Percentiles rank a stretch among this genome's conserved stretches.
Conservation (phyloP, 2,329 filamentous ascomycete species). For the Aspergillus fumigatiaffinis region DNA sequence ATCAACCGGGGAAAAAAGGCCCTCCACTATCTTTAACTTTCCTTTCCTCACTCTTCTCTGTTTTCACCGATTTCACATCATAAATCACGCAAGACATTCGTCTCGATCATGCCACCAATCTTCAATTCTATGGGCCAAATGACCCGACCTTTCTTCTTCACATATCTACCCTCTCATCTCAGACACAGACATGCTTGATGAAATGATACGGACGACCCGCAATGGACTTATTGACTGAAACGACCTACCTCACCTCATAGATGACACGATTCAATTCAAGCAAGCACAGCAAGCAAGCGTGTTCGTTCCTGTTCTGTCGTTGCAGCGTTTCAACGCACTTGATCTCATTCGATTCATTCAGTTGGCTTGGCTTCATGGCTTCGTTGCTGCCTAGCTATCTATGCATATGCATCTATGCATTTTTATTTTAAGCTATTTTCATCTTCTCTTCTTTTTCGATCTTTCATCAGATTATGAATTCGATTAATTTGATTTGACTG, state of each 20-base stretch:
- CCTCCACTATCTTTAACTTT: constrained; percentile 2
- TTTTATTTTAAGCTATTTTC: constrained; percentile 2
- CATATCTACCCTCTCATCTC: not conserved
- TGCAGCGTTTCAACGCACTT: not conserved
- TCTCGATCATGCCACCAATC: not conserved
- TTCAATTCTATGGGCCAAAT: not conserved
- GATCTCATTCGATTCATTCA: not conserved
- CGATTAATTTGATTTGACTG: not conserved
- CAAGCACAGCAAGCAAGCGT: not conserved
- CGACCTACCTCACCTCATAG: not conserved
- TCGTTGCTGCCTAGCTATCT: not conserved
- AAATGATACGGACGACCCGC: not conserved
- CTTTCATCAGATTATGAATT: constrained; percentile 7
- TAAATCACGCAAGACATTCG: not conserved
- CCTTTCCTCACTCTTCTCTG: not conserved
- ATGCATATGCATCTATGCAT: not conserved
- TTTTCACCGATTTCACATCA: not conserved
- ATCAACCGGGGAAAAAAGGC: not conserved
- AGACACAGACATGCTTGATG: not conserved
- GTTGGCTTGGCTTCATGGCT: not conserved
- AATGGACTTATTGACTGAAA: not conserved
- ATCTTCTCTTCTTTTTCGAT: constrained; percentile 11
- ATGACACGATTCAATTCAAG: not conserved
- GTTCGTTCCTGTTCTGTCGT: not conserved
- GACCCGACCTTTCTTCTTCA: not conserved